Base-by-base conservation (phyloP, 2,329 filamentous ascomycete species). In the Penicillium sp. region DNA sequence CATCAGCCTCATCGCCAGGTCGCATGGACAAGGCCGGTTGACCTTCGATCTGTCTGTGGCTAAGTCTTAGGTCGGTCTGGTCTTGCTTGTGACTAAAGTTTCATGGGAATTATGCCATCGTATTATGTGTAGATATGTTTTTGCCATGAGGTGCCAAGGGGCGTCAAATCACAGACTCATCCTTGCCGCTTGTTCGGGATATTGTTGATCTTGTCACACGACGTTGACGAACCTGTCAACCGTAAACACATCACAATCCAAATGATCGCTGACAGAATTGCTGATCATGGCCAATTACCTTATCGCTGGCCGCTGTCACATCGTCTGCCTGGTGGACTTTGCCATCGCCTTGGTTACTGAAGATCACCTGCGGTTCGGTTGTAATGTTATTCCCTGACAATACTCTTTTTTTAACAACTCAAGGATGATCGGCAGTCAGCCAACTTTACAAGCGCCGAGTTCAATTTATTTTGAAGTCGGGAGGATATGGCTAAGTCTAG, bases 131-230 rank as follows among this genome's bases (percentile, higher is more conserved):
- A 40, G 12, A n/a, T n/a, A n/a, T n/a, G n/a, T n/a, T n/a, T n/a
- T n/a, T n/a, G n/a, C n/a, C n/a, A n/a, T n/a, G n/a, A n/a, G n/a
- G n/a, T n/a, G n/a, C n/a, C n/a, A n/a, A n/a, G n/a, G n/a, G n/a
- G n/a, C n/a, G n/a, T n/a, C n/a, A n/a, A n/a, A n/a, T n/a, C n/a
- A n/a, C n/a, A n/a, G n/a, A n/a, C 53, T 55, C 50, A 24, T 28
- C 44, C 46, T 46, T 53, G 49, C 49, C 48, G 42, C 56, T 45
- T 28, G 25, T 53, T 53, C 45, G 47, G 56, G 46, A 28, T 44
- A 49, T 45, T 46, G 35, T 52, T 54, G 48, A 27, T 29, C 27
- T 42, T 28, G 51, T 61, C 56, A 59, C 57, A 60, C 54, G 56
- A 60, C 50, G 42, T 23, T 13, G n/a, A 48, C 18, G 40, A 46